A percentile compares a stretch with the other conserved stretches of the same genome.
phyloP scores from a whole-genome alignment of 345 rosid species.

The Rhodamnia rubescens region DNA sequence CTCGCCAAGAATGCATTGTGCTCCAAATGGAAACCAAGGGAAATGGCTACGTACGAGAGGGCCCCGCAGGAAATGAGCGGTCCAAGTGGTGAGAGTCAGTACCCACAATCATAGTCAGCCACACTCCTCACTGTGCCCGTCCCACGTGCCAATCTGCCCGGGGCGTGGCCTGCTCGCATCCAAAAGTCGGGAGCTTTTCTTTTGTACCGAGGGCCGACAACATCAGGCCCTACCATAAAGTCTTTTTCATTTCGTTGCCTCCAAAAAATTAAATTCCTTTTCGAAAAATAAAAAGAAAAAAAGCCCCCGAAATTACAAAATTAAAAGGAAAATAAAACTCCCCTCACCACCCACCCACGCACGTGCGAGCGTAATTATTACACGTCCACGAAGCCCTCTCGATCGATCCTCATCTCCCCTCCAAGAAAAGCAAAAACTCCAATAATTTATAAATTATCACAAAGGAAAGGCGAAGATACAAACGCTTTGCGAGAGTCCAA shows the following conservation, averaged over 20 bases:
- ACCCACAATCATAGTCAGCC: not conserved
- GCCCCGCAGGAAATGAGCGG: not conserved
- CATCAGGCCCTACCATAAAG: not conserved
- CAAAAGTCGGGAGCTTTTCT: not conserved
- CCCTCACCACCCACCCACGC: not conserved
- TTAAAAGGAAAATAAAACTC: not conserved
- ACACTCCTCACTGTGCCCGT: not conserved
- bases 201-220: not conserved
- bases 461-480: not conserved
- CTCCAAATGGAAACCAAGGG: not conserved
- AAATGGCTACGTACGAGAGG: not conserved
- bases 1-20: not conserved
- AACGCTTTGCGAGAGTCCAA: not conserved
- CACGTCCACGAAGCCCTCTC: constrained; percentile 25
- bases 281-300: no score
- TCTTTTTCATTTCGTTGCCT: not conserved
- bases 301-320: not conserved
- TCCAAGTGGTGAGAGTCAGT: not conserved
- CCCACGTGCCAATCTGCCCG: not conserved
- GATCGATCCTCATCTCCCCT: constrained; percentile 9
- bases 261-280: not conserved
- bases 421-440: constrained; percentile 4
- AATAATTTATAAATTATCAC: constrained; percentile 9
- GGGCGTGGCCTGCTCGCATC: not conserved
- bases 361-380: constrained; percentile 62